Evolutionary conservation across 148 eudicot genomes (phyloP).

Genomic region (Polygonum maritimum): DNA sequence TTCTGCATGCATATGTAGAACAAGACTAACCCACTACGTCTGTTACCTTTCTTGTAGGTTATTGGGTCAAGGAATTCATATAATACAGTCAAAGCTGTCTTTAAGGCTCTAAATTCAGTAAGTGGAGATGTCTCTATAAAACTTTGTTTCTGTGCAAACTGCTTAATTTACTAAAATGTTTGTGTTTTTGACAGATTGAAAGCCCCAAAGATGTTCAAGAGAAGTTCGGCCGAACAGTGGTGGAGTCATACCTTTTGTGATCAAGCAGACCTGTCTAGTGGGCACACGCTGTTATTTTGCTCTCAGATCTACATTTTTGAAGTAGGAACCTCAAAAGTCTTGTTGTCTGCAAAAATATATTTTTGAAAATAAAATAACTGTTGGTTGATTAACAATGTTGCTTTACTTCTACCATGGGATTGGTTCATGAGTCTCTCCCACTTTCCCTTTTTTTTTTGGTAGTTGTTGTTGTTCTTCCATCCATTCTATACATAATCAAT

Average conservation of each 20-base stretch:
- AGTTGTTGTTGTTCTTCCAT: background rate
- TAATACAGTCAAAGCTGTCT: conserved; percentile 82
- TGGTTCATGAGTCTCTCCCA: background rate
- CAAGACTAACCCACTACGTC: background rate
- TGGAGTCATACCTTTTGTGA: conserved; percentile 71
- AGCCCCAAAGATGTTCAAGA: conserved; percentile 91
- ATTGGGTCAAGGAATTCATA: conserved; percentile 85
- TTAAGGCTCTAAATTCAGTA: conserved; percentile 84
- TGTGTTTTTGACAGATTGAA: conserved; percentile 47
- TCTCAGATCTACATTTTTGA: background rate
- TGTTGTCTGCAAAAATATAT: background rate
- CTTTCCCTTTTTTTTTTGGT: background rate
- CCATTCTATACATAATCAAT: background rate
- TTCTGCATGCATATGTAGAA: background rate
- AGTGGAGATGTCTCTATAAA: conserved; percentile 16
- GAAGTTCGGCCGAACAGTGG: conserved; percentile 94
- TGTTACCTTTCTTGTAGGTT: conserved; percentile 40
- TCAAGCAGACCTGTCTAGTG: conserved; percentile 6
- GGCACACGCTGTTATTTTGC: background rate
- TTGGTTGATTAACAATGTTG: background rate
- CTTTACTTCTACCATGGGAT: background rate
- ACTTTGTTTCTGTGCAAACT: background rate
- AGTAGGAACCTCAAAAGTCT: background rate
- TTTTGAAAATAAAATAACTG: background rate
- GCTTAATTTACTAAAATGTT: background rate